Evolutionary conservation across 495 filamentous ascomycete genomes (phyloP).

Genomic region (Staphylotrichum longicolle): DNA sequence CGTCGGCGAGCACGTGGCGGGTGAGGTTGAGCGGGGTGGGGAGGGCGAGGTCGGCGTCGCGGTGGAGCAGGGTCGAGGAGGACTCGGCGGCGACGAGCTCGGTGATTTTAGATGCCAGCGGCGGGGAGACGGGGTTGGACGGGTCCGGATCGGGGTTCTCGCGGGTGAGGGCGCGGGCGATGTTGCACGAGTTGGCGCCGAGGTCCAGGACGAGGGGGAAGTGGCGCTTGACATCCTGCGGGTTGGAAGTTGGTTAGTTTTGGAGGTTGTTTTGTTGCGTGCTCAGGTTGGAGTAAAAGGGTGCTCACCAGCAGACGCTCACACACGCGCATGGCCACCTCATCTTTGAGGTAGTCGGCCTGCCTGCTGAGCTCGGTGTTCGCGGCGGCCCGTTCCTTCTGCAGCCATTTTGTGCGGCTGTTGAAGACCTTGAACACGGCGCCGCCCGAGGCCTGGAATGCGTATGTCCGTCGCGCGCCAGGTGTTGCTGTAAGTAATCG

Average conservation of each 20-base stretch:
- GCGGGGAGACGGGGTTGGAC: conserved; percentile 51
- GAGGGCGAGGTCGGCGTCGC: conserved; percentile 74
- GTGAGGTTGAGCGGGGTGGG: conserved; percentile 66
- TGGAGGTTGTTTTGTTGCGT: not conserved
- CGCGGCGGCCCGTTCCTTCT: conserved; percentile 79
- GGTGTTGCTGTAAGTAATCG: not conserved
- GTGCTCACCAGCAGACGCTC: conserved; percentile 74
- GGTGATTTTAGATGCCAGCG: conserved; percentile 63
- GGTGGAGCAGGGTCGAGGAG: conserved; percentile 72
- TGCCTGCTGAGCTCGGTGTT: conserved; percentile 69
- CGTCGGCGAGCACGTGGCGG: conserved; percentile 68
- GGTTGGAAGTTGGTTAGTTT: not conserved
- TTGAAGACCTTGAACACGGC: conserved; percentile 90
- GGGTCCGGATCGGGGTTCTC: conserved; percentile 61
- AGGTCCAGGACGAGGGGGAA: conserved; percentile 87
- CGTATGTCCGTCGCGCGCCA: conserved; percentile 56
- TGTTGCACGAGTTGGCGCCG: conserved; percentile 93
- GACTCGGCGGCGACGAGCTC: conserved; percentile 79
- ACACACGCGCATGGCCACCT: conserved; percentile 79
- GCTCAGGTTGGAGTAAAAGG: not conserved
- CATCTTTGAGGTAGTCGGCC: conserved; percentile 89
- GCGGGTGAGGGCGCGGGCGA: conserved; percentile 74
- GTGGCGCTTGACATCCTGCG: conserved; percentile 82
- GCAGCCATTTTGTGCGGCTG: conserved; percentile 76
- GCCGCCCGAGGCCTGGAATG: conserved; percentile 69